phyloP scores from a whole-genome alignment of 2,329 filamentous ascomycete genomes.

The Epichloe sibirici region DNA sequence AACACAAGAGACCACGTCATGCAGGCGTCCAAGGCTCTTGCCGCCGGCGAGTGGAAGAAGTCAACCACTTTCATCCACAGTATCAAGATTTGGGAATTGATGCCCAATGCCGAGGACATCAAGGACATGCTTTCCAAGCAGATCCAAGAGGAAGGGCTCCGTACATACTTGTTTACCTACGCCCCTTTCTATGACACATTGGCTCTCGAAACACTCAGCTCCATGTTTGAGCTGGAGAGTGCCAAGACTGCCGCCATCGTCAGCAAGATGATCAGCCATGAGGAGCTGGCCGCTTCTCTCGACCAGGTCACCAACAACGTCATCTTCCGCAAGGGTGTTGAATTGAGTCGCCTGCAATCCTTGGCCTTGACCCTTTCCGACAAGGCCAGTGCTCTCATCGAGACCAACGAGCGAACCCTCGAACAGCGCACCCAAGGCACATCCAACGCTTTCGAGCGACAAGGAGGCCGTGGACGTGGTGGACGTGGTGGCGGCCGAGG shows the following conservation, averaged over 20 bases:
- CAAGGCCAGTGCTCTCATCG: conserved; percentile 91
- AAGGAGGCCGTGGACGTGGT: conserved; percentile 65
- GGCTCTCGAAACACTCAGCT: conserved; percentile 68
- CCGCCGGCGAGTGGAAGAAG: conserved; percentile 98
- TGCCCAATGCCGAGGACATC: conserved; percentile 85
- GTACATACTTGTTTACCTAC: conserved; percentile 98
- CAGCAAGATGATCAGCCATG: conserved; percentile 99
- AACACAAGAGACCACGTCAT: conserved; percentile 99
- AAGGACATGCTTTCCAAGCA: conserved; percentile 96
- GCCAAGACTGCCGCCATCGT: conserved; percentile 91
- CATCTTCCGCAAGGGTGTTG: conserved; percentile 98
- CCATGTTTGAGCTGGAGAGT: conserved; percentile 89
- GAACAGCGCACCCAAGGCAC: conserved; percentile 96
- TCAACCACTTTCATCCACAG: conserved; percentile 84
- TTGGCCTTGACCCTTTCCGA: conserved; percentile 87
- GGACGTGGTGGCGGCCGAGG: conserved; percentile 51
- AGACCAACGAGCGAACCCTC: conserved; percentile 92
- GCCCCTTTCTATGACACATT: conserved; percentile 98
- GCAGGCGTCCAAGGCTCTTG: conserved; percentile 94
- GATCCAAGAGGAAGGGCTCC: conserved; percentile 95
- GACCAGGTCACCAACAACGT: conserved; percentile 96
- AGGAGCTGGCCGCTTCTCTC: conserved; percentile 88
- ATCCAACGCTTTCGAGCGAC: conserved; percentile 86
- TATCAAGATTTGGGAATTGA: conserved; percentile 99
- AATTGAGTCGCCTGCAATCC: conserved; percentile 90